Evolutionary conservation across 2,329 filamentous ascomycete genomes (phyloP).

Genomic region (Penicillium sp.): DNA sequence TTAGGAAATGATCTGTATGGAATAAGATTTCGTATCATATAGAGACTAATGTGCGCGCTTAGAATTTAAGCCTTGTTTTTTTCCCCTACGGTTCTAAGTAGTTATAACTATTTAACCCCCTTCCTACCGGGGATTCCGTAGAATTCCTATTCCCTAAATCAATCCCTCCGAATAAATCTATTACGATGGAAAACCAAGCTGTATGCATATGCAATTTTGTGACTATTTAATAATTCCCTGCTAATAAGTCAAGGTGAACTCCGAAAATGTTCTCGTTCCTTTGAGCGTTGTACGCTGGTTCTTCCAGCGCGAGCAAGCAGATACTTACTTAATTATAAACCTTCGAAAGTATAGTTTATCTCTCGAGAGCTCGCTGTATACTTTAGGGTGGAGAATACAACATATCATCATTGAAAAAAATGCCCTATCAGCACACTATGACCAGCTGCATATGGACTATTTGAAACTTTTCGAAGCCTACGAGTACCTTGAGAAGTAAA

Average conservation of each 20-base stretch:
- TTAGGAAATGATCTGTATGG: neutral
- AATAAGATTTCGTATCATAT: neutral
- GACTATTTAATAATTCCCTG: neutral
- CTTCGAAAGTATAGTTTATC: neutral
- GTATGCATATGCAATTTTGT: neutral
- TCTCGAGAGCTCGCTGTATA: neutral
- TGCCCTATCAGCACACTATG: neutral
- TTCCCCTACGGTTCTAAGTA: no score
- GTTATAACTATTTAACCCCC: neutral
- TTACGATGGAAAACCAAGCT: neutral
- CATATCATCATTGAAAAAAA: neutral
- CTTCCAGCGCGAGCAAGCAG: neutral
- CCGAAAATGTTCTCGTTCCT: neutral
- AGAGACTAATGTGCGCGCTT: neutral
- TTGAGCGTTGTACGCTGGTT: neutral
- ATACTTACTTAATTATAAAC: neutral
- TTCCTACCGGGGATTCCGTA: neutral
- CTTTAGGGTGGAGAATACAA: neutral
- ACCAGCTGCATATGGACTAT: neutral
- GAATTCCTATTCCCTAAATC: neutral
- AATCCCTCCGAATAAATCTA: neutral
- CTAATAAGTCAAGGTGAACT: neutral
- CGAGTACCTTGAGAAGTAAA: neutral
- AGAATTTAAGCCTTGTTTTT: neutral
- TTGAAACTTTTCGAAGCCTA: slow-evolving; percentile 1